Evolutionary conservation across 73 alveolate genomes (phyloP).

Genomic region (Paramecium bursaria): DNA sequence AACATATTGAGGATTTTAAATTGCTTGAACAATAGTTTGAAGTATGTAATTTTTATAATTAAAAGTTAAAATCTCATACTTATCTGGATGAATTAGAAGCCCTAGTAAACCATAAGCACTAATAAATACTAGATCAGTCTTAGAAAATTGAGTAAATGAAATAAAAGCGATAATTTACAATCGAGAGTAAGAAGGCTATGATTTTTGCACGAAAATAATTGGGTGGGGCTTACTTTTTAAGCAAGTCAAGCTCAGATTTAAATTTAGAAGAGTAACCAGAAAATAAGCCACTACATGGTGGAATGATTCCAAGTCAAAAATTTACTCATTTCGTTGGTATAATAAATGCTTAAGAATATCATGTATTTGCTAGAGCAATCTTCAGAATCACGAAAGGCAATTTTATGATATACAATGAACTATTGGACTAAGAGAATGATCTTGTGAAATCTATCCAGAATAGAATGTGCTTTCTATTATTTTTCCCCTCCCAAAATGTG

Average conservation of each 20-base stretch:
- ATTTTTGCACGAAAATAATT: slow-evolving; percentile 35
- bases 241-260: slow-evolving; percentile 44
- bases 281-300: slow-evolving; percentile 44
- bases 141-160: slow-evolving; percentile 9
- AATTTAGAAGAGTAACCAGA: slow-evolving; percentile 25
- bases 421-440: slow-evolving; percentile 76
- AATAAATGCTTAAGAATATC: slow-evolving; percentile 80
- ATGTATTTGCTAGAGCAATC: slow-evolving; percentile 82
- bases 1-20: slow-evolving; percentile 38
- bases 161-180: not conserved
- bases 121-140: slow-evolving; percentile 19
- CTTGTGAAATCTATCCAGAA: slow-evolving; percentile 44
- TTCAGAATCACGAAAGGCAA: slow-evolving; percentile 94
- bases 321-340: slow-evolving; percentile 88
- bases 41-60: slow-evolving; percentile 17
- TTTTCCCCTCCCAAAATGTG: slow-evolving; percentile 83
- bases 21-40: slow-evolving; percentile 21
- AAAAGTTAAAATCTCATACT: slow-evolving; percentile 41
- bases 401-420: slow-evolving; percentile 82
- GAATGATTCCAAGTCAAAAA: slow-evolving; percentile 42
- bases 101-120: slow-evolving; percentile 6
- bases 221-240: slow-evolving; percentile 20
- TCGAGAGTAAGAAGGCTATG: slow-evolving; percentile 33
- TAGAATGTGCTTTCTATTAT: slow-evolving; percentile 80
- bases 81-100: slow-evolving; percentile 63